A percentile compares a stretch with the other conserved stretches of the same genome.
Evolutionary conservation across 2,329 filamentous ascomycete species (phyloP).

Genomic region (Paecilomyces formosus): DNA sequence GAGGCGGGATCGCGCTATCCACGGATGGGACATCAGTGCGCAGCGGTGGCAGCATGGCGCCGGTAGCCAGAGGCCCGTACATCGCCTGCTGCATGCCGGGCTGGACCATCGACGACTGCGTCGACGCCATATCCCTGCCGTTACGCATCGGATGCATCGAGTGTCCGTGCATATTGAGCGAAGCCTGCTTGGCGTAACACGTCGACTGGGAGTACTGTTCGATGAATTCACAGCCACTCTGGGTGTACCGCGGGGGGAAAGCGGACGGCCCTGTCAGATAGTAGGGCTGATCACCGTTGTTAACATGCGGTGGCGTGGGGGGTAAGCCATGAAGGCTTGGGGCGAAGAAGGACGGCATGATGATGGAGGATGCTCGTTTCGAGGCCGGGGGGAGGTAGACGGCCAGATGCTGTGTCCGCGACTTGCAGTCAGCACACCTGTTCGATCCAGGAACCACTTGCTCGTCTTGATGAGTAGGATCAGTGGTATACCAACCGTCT

Average conservation of each 20-base stretch:
- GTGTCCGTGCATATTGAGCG: conserved; percentile 26
- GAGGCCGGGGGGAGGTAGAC: conserved; percentile 30
- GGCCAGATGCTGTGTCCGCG: conserved; percentile 13
- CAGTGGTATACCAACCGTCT: conserved; percentile 30
- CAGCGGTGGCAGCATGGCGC: conserved; percentile 34
- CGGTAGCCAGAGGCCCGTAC: conserved; percentile 25
- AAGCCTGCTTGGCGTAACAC: conserved; percentile 29
- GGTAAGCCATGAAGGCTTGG: conserved; percentile 34
- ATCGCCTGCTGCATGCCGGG: conserved; percentile 20
- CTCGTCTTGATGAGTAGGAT: background rate
- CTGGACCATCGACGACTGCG: conserved; percentile 17
- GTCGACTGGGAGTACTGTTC: conserved; percentile 40
- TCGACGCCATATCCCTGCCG: conserved; percentile 25
- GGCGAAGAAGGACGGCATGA: conserved; percentile 38
- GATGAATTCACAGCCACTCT: conserved; percentile 38
- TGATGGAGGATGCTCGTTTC: conserved; percentile 20
- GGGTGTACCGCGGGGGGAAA: conserved; percentile 35
- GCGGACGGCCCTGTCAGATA: conserved; percentile 31
- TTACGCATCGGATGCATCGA: conserved; percentile 21
- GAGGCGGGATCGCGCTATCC: conserved; percentile 33
- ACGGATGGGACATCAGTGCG: conserved; percentile 32
- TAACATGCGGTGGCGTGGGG: conserved; percentile 35
- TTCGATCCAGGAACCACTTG: background rate
- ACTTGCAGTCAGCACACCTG: background rate
- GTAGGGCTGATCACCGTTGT: conserved; percentile 28